A percentile compares a stretch with the other conserved stretches of the same genome.
These are phyloP conservation scores for Salvia hispanica DNA, from an alignment of 257 asterid genomes.

Conservation along the genomic window DNA sequence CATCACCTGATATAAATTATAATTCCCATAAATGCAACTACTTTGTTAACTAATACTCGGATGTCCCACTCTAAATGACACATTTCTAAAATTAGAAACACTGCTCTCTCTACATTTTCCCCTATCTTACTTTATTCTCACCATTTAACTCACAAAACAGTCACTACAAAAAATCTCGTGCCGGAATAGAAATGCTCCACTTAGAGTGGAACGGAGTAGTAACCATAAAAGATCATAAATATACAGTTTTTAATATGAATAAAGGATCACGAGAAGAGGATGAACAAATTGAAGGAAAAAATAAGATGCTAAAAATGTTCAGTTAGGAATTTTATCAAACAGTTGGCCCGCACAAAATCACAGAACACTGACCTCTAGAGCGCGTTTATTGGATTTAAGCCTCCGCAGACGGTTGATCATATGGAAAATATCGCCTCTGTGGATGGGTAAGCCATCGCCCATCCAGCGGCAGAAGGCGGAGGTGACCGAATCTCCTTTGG, in stretches of 20 bases:
- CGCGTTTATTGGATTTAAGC: conserved; percentile 62
- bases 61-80: too few species aligned
- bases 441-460: conserved; percentile 91
- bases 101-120: too few species aligned
- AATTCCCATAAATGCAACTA: conserved; percentile 10
- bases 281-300: background rate
- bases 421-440: conserved; percentile 74
- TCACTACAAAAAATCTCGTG: too few species aligned
- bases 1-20: conserved; percentile 62
- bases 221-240: background rate
- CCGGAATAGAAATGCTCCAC: too few species aligned
- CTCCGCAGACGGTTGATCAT: conserved; percentile 75
- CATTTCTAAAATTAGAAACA: too few species aligned
- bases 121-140: too few species aligned
- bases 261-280: background rate
- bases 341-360: conserved; percentile 29
- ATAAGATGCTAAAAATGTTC: background rate
- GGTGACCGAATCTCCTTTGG: conserved; percentile 53
- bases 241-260: background rate
- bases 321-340: conserved; percentile 50
- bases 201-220: background rate
- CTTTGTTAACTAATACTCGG: background rate
- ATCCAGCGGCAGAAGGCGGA: conserved; percentile 90
- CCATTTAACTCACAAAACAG: too few species aligned
- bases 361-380: conserved; percentile 66